Conservation (phyloP, 805 yeast genomes). For the Komagataella ulmi region DNA sequence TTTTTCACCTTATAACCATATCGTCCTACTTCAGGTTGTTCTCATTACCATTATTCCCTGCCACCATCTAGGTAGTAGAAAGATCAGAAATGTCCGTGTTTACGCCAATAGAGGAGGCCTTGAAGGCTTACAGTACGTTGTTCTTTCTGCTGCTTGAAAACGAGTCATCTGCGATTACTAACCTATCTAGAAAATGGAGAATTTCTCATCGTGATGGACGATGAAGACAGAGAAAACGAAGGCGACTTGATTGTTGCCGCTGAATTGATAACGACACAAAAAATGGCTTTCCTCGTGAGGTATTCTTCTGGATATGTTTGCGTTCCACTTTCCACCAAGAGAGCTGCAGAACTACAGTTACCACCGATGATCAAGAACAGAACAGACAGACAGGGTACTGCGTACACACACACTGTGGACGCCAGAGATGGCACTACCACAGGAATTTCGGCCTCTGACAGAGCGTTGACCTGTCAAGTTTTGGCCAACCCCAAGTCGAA, state of each 20-base stretch:
- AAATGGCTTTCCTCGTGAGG: slow-evolving; percentile 91
- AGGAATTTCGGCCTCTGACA: slow-evolving; percentile 90
- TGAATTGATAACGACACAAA: slow-evolving; percentile 55
- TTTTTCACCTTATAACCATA: background rate
- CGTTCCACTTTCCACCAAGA: slow-evolving; percentile 65
- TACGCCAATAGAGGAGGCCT: slow-evolving; percentile 52
- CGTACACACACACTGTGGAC: slow-evolving; percentile 90
- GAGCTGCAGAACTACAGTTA: slow-evolving; percentile 71
- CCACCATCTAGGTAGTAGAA: background rate
- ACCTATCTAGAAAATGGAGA: slow-evolving; percentile 41
- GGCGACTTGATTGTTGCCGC: slow-evolving; percentile 97
- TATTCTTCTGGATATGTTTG: slow-evolving; percentile 87
- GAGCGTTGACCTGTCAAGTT: slow-evolving; percentile 68
- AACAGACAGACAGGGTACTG: slow-evolving; percentile 88
- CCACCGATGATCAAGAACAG: slow-evolving; percentile 60
- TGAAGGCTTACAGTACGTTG: slow-evolving; percentile 47
- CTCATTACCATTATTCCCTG: background rate
- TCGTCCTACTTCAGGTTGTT: background rate
- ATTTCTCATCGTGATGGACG: slow-evolving; percentile 93
- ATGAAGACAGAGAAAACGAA: slow-evolving; percentile 91
- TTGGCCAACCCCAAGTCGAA: slow-evolving; percentile 49
- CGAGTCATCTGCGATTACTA: background rate
- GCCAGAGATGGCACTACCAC: slow-evolving; percentile 84
- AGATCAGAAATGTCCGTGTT: slow-evolving; percentile 15
- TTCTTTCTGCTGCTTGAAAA: background rate